Base-by-base conservation (phyloP, 108 stramenopile genomes). In the Nitzschia putrida region DNA sequence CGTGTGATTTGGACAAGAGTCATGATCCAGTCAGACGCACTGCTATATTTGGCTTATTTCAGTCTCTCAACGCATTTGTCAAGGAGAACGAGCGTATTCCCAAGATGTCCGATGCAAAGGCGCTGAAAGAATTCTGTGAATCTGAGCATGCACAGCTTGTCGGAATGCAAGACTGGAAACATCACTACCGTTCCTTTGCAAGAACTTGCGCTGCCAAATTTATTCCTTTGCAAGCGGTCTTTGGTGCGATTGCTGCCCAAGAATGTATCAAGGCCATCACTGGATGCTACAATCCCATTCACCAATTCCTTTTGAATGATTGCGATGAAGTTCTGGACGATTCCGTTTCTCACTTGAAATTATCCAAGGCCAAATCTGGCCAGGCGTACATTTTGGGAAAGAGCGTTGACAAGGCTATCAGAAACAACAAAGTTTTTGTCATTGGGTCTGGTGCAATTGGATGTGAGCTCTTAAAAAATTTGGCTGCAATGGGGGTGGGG, bases 401-500 rank as follows among this genome's bases (percentile, higher is more conserved):
- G 20, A 44, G 59, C 10, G 22, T 81, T 13, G 73, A 60, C 10
- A 52, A 84, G 20, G 76, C 66, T 51, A 26, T 95, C 25, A 71
- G 79, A 42, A 66, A 58, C 34, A 76, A 77, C 54, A 78, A 83
- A 39, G 57, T 99, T 9, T 96, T 99, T 57, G 94, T 99, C 5
- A 94, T 99, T 18, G 99, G 99, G 20, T 95, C 98, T 18, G 99
- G 99, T 8, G 99, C 98, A 12, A 95, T 99, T 40, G 99, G 99
- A 0, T 99, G 98, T 66, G 99, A 99, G 63, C 26, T 98, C 14
- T 75, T 97, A 3, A 99, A 99, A 65, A 96, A 98, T 77, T 87
- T 99, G 13, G 93, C 98, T 8, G 92, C 98, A 2, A 90, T 95
- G 89, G 88, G 82, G 18, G 88, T 80, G 41, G 91, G 83, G 25